These are phyloP conservation scores for Leptomonas pyrrhocoris DNA, from an alignment of 208 protist genomes.

Conservation along the genomic window DNA sequence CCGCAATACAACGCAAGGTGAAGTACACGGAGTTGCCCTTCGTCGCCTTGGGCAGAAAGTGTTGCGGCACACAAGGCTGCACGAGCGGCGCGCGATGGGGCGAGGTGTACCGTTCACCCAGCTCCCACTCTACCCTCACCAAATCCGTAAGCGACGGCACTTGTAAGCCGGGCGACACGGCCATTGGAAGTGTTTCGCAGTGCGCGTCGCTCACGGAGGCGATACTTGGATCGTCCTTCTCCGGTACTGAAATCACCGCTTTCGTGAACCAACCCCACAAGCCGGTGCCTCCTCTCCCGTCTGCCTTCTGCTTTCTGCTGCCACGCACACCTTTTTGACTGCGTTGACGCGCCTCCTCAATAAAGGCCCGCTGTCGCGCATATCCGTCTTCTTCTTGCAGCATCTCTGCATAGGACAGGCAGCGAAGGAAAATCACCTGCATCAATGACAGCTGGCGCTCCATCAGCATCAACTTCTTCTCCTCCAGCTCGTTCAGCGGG, in stretches of 20 bases:
- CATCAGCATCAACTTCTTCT: constrained; percentile 37
- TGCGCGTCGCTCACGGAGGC: neutral
- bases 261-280: constrained; percentile 18
- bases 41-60: constrained; percentile 3
- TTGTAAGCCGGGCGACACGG: neutral
- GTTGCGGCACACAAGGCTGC: constrained; percentile 14
- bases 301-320: neutral
- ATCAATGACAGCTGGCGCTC: constrained; percentile 63
- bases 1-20: constrained; percentile 16
- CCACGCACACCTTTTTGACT: neutral
- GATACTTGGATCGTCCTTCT: neutral
- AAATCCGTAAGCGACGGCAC: constrained; percentile 9
- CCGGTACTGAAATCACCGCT: neutral
- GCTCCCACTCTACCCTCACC: constrained; percentile 23
- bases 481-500: constrained; percentile 56
- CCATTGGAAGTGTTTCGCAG: neutral
- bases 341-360: constrained; percentile 30
- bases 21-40: constrained; percentile 20
- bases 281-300: neutral
- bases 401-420: constrained; percentile 70
- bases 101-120: constrained; percentile 19
- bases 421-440: constrained; percentile 81
- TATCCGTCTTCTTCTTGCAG: constrained; percentile 39
- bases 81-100: constrained; percentile 12
- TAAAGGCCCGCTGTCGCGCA: constrained; percentile 52